Percentiles rank a stretch among this genome's conserved stretches.
These are phyloP conservation scores for Gymnopus androsaceus DNA, from an alignment of 1,284 basidiomycete species.

Conservation along the genomic window DNA sequence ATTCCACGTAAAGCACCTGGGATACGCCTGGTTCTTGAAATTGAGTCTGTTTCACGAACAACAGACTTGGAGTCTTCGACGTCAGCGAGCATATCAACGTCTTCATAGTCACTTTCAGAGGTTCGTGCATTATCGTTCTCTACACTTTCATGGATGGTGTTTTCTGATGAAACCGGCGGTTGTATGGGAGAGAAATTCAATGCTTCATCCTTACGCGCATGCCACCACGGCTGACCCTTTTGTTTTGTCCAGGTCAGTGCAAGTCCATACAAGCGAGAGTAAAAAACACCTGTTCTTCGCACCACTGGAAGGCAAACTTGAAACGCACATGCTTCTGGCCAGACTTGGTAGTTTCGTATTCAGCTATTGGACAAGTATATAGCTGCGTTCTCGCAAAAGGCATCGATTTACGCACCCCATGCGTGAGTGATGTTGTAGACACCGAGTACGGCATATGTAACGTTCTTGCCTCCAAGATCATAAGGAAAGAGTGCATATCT, in stretches of 20 bases:
- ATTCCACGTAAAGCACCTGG: constrained; percentile 17
- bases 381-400: not conserved
- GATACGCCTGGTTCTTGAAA: not conserved
- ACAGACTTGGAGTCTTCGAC: not conserved
- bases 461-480: constrained; percentile 50
- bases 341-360: constrained; percentile 52
- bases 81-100: not conserved
- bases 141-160: not conserved
- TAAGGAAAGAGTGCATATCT: constrained; percentile 72
- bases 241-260: not conserved
- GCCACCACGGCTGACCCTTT: constrained; percentile 58
- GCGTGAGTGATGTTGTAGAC: constrained; percentile 69
- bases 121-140: constrained; percentile 1
- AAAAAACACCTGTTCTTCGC: constrained; percentile 59
- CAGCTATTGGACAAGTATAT: constrained; percentile 44
- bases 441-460: constrained; percentile 72
- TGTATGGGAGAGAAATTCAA: not conserved
- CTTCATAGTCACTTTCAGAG: constrained; percentile 3
- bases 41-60: not conserved
- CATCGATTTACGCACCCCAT: constrained; percentile 3
- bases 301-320: constrained; percentile 83
- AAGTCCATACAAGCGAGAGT: constrained; percentile 9
- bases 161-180: not conserved
- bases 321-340: constrained; percentile 58
- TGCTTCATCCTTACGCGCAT: constrained; percentile 6